phyloP scores from a whole-genome alignment of 176 grass and related monocot genomes.

The Musa troglodytarum region DNA sequence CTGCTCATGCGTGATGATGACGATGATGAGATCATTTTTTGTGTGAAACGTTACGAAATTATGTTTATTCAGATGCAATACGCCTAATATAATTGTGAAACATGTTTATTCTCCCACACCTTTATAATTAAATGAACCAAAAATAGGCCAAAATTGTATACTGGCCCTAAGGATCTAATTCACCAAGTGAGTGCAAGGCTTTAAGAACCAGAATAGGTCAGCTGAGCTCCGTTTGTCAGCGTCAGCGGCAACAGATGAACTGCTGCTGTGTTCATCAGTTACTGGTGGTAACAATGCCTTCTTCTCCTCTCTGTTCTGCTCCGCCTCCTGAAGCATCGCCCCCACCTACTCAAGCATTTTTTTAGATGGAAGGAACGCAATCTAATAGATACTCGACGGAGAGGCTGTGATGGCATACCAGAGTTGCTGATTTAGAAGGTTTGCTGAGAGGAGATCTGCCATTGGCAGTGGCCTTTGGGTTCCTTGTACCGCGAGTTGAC shows the following conservation, averaged over 20 bases:
- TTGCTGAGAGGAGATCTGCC: slow-evolving; percentile 55
- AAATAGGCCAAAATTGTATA: neutral
- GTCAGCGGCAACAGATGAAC: slow-evolving; percentile 26
- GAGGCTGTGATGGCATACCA: slow-evolving; percentile 3
- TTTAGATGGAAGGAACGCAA: neutral
- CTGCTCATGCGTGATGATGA: slow-evolving; percentile 17
- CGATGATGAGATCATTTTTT: neutral
- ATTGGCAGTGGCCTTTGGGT: slow-evolving; percentile 29
- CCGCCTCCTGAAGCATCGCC: slow-evolving; percentile 45
- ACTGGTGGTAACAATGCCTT: slow-evolving; percentile 44
- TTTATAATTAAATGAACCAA: neutral
- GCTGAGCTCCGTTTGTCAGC: slow-evolving; percentile 41
- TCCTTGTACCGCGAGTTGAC: slow-evolving; percentile 33
- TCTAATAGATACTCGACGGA: neutral
- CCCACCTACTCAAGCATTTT: slow-evolving; percentile 39
- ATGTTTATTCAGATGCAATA: no score
- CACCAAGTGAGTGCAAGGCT: slow-evolving; percentile 70
- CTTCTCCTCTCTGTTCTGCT: slow-evolving; percentile 44
- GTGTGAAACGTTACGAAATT: no score
- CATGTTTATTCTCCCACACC: neutral
- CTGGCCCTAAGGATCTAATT: slow-evolving; percentile 25
- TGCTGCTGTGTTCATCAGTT: slow-evolving; percentile 42
- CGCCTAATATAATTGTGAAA: neutral
- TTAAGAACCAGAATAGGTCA: slow-evolving; percentile 93
- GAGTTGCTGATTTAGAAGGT: slow-evolving; percentile 44